Evolutionary conservation across 2,329 filamentous ascomycete species (phyloP), one percentile per base, ranked within the genome.

Genomic region (Calonectria multiphialidica): DNA sequence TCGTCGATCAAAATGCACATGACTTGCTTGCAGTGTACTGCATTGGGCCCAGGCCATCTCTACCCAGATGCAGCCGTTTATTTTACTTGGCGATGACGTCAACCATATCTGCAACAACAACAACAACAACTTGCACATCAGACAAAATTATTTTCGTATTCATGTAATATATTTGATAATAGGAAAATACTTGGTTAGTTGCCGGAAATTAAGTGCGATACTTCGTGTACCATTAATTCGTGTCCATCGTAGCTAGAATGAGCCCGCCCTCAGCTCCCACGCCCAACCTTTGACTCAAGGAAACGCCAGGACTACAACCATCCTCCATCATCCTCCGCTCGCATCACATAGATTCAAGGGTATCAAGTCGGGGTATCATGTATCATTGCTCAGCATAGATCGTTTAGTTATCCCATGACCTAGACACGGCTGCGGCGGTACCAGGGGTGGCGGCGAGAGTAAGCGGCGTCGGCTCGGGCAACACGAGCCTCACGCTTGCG

Each of bases 401-500:
- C 28, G 30, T 21, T n/a, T 6, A 44, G 25, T 25, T 35, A 59
- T 40, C 28, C 69, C 40, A 28, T 62, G n/a, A 44, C 74, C 81
- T 83, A 88, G 78, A 87, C 84, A 62, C 80, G 82, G 72, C 83
- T 85, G 70, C 85, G 84, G 72, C 81, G 81, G 79, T 84, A 85
- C 86, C 87, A 87, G 68, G 83, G 82, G 70, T 83, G 83, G 37
- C 80, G 80, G 64, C 73, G 69, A 65, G 69, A 53, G 57, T 82
- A 76, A 49, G 79, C 79, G 25, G 75, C 72, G 25, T 81, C 82
- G 59, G 80, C 80, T 16, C 76, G 73, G 42, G 81, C 77, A 28
- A 83, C 84, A 70, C 82, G 84, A 30, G 74, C 75, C 72, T 83
- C 81, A 35, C 79, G 82, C 72, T 84, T 84, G 71, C 84, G 87